These are phyloP conservation scores for Neonectria coccinea DNA, from an alignment of 2,329 filamentous ascomycete species.

Conservation along the genomic window DNA sequence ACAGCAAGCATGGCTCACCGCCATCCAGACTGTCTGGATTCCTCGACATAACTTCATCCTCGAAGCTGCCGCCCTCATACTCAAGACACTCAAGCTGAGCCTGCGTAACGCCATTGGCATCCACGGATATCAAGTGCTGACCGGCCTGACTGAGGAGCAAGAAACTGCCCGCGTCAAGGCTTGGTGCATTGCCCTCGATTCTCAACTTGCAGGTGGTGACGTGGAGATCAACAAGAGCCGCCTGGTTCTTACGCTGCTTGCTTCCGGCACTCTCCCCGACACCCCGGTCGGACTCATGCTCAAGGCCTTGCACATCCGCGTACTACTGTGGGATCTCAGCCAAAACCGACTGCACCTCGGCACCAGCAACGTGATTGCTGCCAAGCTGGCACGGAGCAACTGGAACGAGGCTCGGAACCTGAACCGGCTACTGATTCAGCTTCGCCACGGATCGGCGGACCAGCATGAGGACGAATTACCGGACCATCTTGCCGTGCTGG, in stretches of 20 bases:
- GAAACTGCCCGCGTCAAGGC: constrained; percentile 89
- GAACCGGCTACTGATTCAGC: constrained; percentile 59
- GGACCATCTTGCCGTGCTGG: constrained; percentile 78
- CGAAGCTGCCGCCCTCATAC: constrained; percentile 81
- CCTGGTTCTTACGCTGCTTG: constrained; percentile 85
- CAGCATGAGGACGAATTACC: constrained; percentile 73
- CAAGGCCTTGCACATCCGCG: constrained; percentile 90
- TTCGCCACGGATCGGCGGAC: constrained; percentile 55
- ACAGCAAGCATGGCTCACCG: constrained; percentile 90
- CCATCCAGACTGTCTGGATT: constrained; percentile 92
- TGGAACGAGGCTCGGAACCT: constrained; percentile 86
- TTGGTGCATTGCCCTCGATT: constrained; percentile 93
- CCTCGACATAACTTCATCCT: constrained; percentile 88
- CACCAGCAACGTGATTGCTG: constrained; percentile 75
- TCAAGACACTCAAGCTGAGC: constrained; percentile 86
- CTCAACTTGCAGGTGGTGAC: constrained; percentile 91
- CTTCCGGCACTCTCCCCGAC: constrained; percentile 86
- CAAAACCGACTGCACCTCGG: constrained; percentile 73
- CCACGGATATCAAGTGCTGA: constrained; percentile 81
- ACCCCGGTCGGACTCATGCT: constrained; percentile 89
- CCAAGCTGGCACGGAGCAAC: constrained; percentile 77
- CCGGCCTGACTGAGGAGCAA: constrained; percentile 84
- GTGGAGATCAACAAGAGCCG: constrained; percentile 89
- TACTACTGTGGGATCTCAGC: constrained; percentile 84
- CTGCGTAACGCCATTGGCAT: constrained; percentile 82